Base-by-base conservation (phyloP, 2,329 filamentous ascomycete species). In the Trichophyton schoenleinii region DNA sequence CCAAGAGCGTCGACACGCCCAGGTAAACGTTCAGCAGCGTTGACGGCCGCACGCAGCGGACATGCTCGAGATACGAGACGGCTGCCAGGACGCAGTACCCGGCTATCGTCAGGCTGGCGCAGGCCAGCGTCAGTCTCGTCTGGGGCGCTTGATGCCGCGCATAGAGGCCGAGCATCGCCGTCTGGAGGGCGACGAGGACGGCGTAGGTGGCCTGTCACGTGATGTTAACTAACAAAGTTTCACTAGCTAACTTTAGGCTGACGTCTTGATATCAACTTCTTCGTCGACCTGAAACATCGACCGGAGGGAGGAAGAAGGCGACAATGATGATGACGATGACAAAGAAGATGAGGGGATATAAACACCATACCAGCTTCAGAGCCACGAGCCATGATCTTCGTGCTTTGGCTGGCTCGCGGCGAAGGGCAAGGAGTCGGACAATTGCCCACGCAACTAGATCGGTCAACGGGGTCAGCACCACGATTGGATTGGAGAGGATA, bases 1-100 rank as follows among this genome's bases (percentile, higher is more conserved):
- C 75, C 52, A 79, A 70, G 2, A 77, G 22, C n/a, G 72, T 63
- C 0, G 75, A 73, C 41, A 77, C 58, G 9, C 73, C 66, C 4
- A 79, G 71, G 62, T 77, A 79, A 20, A 70, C 52, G 44, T 70
- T 73, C 18, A 79, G 64, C 11, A 77, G 62, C 38, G 72, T 70
- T 0, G 77, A 78, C 2, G 77, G 76, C 28, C 72, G 69, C 31
- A 73, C 65, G 1, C 70, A 71, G 22, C 72, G 70, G 22, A 67
- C 63, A 62, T 79, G 77, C 62, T 79, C 75, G 5, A 59, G 25
- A 15, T 58, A 52, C 20, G 44, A 62, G 15, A 59, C 28, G 18
- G 57, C 18, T 36, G 57, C 34, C n/a, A 64, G 55, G 6, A 59
- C 18, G 18, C 53, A 44, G 15, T 58, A 58, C 2, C 55, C 34